phyloP scores from a whole-genome alignment of 1,284 basidiomycete genomes.

The Cryptococcus jaspeensis region DNA sequence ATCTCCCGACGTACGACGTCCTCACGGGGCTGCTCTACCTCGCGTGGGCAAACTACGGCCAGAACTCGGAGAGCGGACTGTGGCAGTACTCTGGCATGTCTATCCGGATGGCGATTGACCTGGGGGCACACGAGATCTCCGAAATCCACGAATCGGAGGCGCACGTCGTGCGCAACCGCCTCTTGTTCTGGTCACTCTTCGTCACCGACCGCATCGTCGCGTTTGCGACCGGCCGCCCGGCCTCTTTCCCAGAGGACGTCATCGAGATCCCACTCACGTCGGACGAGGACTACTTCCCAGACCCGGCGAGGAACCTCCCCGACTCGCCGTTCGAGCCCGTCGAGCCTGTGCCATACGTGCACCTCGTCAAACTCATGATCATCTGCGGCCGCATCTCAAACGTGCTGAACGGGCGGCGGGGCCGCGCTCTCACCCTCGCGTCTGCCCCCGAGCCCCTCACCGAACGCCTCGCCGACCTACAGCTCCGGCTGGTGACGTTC shows the following conservation, averaged over 20 bases:
- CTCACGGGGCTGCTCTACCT: slow-evolving; percentile 50
- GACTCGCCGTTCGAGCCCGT: slow-evolving; percentile 29
- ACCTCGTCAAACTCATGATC: slow-evolving; percentile 52
- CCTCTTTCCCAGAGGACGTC: slow-evolving; percentile 51
- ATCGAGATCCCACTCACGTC: slow-evolving; percentile 52
- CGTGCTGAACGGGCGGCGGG: slow-evolving; percentile 50
- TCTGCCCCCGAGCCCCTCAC: slow-evolving; percentile 33
- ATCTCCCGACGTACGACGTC: slow-evolving; percentile 51
- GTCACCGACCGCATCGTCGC: slow-evolving; percentile 54
- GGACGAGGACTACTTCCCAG: slow-evolving; percentile 51
- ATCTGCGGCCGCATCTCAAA: slow-evolving; percentile 52
- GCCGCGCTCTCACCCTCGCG: slow-evolving; percentile 46
- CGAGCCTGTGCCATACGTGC: slow-evolving; percentile 50
- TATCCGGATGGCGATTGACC: slow-evolving; percentile 53
- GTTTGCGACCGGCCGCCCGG: slow-evolving; percentile 42
- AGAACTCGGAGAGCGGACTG: slow-evolving; percentile 52
- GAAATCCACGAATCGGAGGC: slow-evolving; percentile 52
- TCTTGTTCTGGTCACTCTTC: slow-evolving; percentile 52
- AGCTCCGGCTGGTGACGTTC: slow-evolving; percentile 50
- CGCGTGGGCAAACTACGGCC: slow-evolving; percentile 53
- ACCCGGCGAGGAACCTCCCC: slow-evolving; percentile 39
- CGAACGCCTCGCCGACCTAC: slow-evolving; percentile 45
- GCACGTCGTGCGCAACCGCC: slow-evolving; percentile 47
- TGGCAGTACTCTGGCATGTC: slow-evolving; percentile 52
- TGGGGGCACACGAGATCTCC: slow-evolving; percentile 51